A percentile compares a stretch with the other conserved stretches of the same genome.
phyloP scores from a whole-genome alignment of 2,329 filamentous ascomycete species.

The Fusarium equiseti region DNA sequence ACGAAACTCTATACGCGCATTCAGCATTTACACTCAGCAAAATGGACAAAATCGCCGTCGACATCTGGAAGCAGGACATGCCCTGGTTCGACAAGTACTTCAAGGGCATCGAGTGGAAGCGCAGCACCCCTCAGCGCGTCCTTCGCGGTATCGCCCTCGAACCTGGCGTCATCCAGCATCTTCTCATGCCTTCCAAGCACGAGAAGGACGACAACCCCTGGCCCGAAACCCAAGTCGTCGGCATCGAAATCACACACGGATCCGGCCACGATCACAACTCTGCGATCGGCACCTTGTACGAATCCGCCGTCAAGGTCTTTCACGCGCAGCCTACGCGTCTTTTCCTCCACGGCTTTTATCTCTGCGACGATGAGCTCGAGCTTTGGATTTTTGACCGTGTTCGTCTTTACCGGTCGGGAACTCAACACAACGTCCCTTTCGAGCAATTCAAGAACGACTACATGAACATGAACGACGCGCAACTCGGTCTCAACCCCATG shows the following conservation, averaged over 20 bases:
- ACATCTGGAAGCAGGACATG: constrained; percentile 5
- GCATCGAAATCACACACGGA: background rate
- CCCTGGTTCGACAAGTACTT: constrained; percentile 5
- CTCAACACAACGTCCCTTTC: background rate
- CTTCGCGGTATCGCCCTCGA: background rate
- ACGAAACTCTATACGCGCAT: background rate
- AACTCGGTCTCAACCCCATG: background rate
- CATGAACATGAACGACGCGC: background rate
- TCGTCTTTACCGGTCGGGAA: background rate
- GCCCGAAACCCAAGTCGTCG: constrained; percentile 2
- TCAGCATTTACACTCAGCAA: background rate
- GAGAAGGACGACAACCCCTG: background rate
- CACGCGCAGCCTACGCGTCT: background rate
- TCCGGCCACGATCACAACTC: background rate
- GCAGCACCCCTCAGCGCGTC: background rate
- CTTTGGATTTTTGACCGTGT: constrained; percentile 9
- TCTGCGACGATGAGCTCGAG: background rate
- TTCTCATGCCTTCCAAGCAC: background rate
- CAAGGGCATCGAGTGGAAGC: background rate
- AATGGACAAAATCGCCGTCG: constrained; percentile 4
- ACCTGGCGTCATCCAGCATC: background rate
- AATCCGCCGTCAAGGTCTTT: background rate
- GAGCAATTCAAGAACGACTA: background rate
- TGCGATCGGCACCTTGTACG: background rate
- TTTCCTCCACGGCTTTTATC: constrained; percentile 4